Percentiles rank a stretch among this genome's conserved stretches.
These are phyloP conservation scores for Royoungia palumana DNA, from an alignment of 768 basidiomycete genomes.

Conservation along the genomic window DNA sequence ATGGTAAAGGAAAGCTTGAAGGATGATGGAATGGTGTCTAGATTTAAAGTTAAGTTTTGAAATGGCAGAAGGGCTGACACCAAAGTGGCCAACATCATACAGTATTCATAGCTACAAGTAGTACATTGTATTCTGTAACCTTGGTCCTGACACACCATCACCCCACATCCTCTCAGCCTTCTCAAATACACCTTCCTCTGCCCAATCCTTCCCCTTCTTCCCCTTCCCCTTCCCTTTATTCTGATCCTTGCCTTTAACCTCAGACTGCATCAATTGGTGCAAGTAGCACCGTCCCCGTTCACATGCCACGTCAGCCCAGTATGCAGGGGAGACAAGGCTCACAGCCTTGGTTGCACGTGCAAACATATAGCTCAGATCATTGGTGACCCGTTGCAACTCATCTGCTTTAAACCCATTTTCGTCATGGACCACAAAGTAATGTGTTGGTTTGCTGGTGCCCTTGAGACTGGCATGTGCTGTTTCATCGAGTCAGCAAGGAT, in stretches of 20 bases:
- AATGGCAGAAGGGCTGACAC: too few species aligned
- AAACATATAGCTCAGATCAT: constrained; percentile 54
- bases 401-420: constrained; percentile 50
- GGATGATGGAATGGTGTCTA: too few species aligned
- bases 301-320: constrained; percentile 47
- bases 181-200: constrained; percentile 47
- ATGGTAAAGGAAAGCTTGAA: too few species aligned
- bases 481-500: background rate
- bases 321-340: constrained; percentile 35
- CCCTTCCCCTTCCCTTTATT: constrained; percentile 17
- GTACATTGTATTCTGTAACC: constrained; percentile 66
- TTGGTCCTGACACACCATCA: constrained; percentile 46
- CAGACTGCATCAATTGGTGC: constrained; percentile 35
- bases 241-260: constrained; percentile 20
- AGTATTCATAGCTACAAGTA: too few species aligned
- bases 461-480: constrained; percentile 42
- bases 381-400: constrained; percentile 46
- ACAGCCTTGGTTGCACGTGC: constrained; percentile 52
- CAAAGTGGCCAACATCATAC: too few species aligned
- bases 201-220: constrained; percentile 30
- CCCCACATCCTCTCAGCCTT: constrained; percentile 58
- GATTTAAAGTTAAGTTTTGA: too few species aligned
- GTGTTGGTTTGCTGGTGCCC: constrained; percentile 47
- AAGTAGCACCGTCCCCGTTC: constrained; percentile 54
- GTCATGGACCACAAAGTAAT: constrained; percentile 55